Evolutionary conservation across 805 yeast species (phyloP), one percentile per base, ranked within the genome.

Genomic region (Cyberlindnera maclurae): DNA sequence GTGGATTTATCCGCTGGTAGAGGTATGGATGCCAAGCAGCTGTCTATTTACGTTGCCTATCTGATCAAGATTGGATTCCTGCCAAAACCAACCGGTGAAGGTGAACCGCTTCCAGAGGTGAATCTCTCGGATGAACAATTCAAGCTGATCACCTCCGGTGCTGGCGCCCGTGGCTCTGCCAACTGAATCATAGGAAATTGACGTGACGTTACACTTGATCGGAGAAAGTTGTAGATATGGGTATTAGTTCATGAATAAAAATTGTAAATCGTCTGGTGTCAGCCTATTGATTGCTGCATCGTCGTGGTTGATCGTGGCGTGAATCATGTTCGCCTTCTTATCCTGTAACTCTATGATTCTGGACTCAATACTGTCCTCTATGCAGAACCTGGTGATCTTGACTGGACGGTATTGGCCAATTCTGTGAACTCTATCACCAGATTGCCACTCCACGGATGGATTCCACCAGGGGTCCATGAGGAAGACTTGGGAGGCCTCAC

Each of bases 401-500:
- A 93, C 96, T 0, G 99, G 98, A 48, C 99, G 65, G 51, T 75
- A 84, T 59, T 93, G 99, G 5, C 97, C 97, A 46, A 93, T 93
- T 63, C 99, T 77, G 62, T 93, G 97, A 16, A 93, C 97, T 64
- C 99, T 78, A 61, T 93, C 99, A 62, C 95, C 96, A 36, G 94
- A 82, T 60, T 93, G 99, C 88, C 97, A 93, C 59, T 93, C 98
- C 7, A 90, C 93, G 49, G 95, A 83, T 1, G 97, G 97, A 58
- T 93, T 94, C 97, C 98, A 93, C 98, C 98, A 93, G 27, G 97
- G 97, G 54, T 93, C 99, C 68, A 93, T 69, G 33, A 93, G 71
- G 50, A 93, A 93, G 34, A 93, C 97, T 54, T 90, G 97, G 3
- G 94, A 88, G 0, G 98, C 97, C 54, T 94, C 99, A 55, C 96